phyloP scores from a whole-genome alignment of 164 flowering plant genomes.

The Aristolochia contorta region DNA sequence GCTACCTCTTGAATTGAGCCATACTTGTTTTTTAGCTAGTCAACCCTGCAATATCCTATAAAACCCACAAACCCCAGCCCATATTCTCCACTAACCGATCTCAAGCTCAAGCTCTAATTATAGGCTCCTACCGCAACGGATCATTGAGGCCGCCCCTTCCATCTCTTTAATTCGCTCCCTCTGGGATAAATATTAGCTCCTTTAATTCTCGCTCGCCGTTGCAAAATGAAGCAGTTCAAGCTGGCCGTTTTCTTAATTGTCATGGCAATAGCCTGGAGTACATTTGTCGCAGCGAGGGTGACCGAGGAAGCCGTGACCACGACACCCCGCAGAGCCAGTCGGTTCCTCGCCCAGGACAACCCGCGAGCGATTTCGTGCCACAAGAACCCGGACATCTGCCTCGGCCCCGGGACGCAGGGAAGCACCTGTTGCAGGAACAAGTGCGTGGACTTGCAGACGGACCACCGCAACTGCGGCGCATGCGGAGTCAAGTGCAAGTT shows the following conservation, averaged over 20 bases:
- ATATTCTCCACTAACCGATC: background rate
- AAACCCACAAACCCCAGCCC: background rate
- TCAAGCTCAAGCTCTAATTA: too few relatives aligned
- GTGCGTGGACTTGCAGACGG: constrained; percentile 16
- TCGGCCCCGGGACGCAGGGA: background rate
- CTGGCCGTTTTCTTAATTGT: background rate
- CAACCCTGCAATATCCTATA: background rate
- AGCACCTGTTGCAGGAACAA: constrained; percentile 14
- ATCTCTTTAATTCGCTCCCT: background rate
- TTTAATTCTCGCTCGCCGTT: background rate
- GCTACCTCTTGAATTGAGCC: background rate
- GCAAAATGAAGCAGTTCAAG: background rate
- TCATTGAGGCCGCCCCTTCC: background rate
- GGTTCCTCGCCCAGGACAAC: background rate
- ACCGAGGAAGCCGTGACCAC: background rate
- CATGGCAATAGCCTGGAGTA: constrained; percentile 4
- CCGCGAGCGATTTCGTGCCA: background rate
- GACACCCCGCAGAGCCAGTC: background rate
- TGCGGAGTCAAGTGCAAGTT: constrained; percentile 20
- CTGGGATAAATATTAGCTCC: too few relatives aligned
- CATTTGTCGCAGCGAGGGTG: background rate
- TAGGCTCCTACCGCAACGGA: background rate
- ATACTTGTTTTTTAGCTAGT: too few relatives aligned
- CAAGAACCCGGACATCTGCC: constrained; percentile 1
- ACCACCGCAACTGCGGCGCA: constrained; percentile 12